Conservation (phyloP, 2,329 filamentous ascomycete species). For the Spiromastix sp. region DNA sequence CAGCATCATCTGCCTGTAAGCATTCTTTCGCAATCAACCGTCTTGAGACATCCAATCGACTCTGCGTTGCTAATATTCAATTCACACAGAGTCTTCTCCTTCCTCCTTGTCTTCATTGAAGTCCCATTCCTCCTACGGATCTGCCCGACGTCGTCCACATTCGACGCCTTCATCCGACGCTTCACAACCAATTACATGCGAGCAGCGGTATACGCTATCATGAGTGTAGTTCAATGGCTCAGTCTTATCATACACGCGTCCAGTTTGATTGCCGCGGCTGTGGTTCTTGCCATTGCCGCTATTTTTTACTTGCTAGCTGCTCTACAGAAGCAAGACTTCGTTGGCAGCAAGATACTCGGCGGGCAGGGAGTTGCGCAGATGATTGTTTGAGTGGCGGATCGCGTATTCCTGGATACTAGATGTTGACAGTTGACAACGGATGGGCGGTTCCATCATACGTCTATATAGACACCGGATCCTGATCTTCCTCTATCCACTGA, state of each 20-base stretch:
- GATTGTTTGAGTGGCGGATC: conserved; percentile 63
- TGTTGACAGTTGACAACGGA: no score
- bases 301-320: conserved; percentile 57
- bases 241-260: conserved; percentile 56
- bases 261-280: conserved; percentile 74
- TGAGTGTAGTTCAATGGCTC: conserved; percentile 77
- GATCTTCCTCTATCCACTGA: no score
- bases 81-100: conserved; percentile 52
- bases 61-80: conserved; percentile 11
- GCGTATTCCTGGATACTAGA: no score
- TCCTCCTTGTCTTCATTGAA: conserved; percentile 75
- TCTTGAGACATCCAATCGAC: conserved; percentile 4
- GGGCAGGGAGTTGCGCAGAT: conserved; percentile 92
- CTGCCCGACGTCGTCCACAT: conserved; percentile 84
- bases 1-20: conserved; percentile 48
- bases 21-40: no score
- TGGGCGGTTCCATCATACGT: no score
- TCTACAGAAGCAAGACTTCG: conserved; percentile 36
- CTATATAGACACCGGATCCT: no score
- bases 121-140: conserved; percentile 92
- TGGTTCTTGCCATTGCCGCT: conserved; percentile 67
- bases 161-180: conserved; percentile 80
- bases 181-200: conserved; percentile 97
- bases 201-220: conserved; percentile 70
- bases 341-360: conserved; percentile 81